Percentiles rank a stretch among this genome's conserved stretches.
phyloP scores from a whole-genome alignment of 352 stramenopile genomes.

The Globisporangium iwayamae region DNA sequence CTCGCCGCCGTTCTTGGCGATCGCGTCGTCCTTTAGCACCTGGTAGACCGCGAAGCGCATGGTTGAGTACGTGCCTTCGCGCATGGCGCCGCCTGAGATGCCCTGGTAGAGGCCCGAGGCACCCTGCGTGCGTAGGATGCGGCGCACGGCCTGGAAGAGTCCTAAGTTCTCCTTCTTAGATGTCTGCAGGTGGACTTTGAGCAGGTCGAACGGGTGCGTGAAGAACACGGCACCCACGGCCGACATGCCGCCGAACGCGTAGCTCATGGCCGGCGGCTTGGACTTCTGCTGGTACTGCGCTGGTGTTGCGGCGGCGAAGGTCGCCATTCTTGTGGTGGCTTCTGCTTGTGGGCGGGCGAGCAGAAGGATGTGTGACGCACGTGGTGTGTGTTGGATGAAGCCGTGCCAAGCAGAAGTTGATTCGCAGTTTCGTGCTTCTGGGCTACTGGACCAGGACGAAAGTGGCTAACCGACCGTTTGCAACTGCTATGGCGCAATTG shows the following conservation, averaged over 20 bases:
- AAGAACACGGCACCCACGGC: constrained; percentile 84
- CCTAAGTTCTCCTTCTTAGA: constrained; percentile 69
- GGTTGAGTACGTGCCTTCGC: constrained; percentile 82
- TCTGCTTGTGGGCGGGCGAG: neutral
- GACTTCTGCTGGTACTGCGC: constrained; percentile 7
- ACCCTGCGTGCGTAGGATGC: constrained; percentile 63
- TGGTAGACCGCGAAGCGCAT: constrained; percentile 85
- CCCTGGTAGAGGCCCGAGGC: constrained; percentile 72
- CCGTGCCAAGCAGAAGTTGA: neutral
- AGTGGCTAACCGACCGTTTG: no score
- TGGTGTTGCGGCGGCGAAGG: neutral
- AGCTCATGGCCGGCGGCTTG: constrained; percentile 55
- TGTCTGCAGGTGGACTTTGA: constrained; percentile 83
- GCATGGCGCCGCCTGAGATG: constrained; percentile 75
- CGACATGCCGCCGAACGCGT: constrained; percentile 69
- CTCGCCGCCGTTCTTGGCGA: constrained; percentile 58
- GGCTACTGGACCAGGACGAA: neutral
- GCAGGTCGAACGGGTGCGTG: constrained; percentile 80
- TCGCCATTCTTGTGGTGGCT: neutral
- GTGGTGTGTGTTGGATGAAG: neutral
- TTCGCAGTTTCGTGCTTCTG: neutral
- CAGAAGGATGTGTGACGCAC: neutral
- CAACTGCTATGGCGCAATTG: no score
- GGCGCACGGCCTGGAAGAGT: constrained; percentile 41
- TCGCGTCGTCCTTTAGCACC: constrained; percentile 73